phyloP scores from a whole-genome alignment of 768 basidiomycete species.

The Chiua virens region DNA sequence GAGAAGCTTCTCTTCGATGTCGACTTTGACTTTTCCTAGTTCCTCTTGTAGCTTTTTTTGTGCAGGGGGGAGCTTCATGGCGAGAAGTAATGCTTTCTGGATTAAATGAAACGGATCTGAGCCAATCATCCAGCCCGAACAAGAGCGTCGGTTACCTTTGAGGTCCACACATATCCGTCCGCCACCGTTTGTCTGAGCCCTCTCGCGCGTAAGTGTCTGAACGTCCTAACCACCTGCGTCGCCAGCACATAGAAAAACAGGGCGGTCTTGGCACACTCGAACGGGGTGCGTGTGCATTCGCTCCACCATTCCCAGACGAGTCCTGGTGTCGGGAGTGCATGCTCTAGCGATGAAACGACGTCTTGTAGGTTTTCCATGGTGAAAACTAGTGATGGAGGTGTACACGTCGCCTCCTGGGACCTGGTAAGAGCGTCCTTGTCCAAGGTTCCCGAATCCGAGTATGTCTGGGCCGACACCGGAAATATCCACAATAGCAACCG shows the following conservation, averaged over 20 bases:
- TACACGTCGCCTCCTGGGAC: no score
- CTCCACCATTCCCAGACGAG: constrained; percentile 16
- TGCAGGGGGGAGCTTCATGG: constrained; percentile 60
- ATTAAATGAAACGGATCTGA: background rate
- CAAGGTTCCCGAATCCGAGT: no score
- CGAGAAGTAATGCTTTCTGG: constrained; percentile 56
- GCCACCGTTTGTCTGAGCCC: constrained; percentile 30
- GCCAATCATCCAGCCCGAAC: background rate
- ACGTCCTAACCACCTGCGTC: constrained; percentile 25
- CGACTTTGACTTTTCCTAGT: constrained; percentile 60
- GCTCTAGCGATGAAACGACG: constrained; percentile 10
- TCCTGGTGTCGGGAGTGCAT: background rate
- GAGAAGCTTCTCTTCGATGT: constrained; percentile 68
- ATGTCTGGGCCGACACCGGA: no score
- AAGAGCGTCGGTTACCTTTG: constrained; percentile 14
- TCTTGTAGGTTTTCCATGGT: constrained; percentile 8
- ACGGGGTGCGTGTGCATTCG: constrained; percentile 14
- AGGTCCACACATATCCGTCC: constrained; percentile 30
- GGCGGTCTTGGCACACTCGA: constrained; percentile 32
- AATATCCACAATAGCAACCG: background rate
- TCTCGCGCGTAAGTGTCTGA: constrained; percentile 38
- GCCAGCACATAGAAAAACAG: constrained; percentile 35
- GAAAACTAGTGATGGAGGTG: background rate
- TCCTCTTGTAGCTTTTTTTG: constrained; percentile 59
- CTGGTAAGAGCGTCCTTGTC: no score